Evolutionary conservation across 345 rosid genomes (phyloP).

Genomic region (Salix purpurea): DNA sequence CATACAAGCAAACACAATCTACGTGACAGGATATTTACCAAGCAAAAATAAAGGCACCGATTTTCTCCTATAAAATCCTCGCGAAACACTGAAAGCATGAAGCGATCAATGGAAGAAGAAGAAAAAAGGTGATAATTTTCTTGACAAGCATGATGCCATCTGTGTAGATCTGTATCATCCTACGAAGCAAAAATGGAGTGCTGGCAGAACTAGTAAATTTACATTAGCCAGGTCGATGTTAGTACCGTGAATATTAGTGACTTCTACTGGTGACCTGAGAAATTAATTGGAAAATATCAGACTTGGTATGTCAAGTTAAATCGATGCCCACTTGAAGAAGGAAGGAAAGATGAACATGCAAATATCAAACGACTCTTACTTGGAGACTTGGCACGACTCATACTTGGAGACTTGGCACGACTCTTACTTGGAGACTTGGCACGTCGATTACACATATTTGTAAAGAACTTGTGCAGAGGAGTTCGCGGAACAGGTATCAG

Average conservation of each 20-base stretch:
- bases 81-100: neutral
- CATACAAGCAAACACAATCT: neutral
- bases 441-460: neutral
- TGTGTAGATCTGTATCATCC: neutral
- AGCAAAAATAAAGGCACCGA: neutral
- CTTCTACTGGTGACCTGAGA: neutral
- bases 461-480: conserved; percentile 25
- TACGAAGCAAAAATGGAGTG: neutral
- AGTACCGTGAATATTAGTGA: neutral
- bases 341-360: neutral
- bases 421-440: conserved; percentile 2
- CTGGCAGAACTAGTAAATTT: neutral
- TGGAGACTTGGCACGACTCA: neutral
- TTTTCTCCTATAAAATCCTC: neutral
- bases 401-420: neutral
- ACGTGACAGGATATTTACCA: neutral
- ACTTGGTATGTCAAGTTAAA: neutral
- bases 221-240: neutral
- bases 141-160: neutral
- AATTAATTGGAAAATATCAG: neutral
- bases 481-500: conserved; percentile 26
- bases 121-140: neutral
- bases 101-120: neutral
- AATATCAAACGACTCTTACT: neutral
- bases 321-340: neutral